Evolutionary conservation across 2,329 filamentous ascomycete genomes (phyloP).

Genomic region (Didymella exigua): DNA sequence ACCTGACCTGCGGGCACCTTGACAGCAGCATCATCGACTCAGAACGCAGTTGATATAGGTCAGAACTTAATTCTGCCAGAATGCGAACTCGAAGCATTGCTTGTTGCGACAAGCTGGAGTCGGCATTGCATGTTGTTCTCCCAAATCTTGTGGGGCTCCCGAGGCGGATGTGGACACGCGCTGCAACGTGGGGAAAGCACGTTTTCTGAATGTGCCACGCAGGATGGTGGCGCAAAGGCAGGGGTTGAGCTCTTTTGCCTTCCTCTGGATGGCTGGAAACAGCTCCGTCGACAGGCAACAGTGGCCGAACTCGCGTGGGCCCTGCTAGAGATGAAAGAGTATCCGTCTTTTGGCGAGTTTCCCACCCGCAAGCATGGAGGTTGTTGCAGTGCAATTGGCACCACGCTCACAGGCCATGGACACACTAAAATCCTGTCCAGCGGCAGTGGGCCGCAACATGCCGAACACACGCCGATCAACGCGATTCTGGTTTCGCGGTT

Average conservation of each 20-base stretch:
- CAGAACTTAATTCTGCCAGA: background rate
- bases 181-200: conserved; percentile 45
- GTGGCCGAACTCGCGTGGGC: conserved; percentile 12
- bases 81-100: conserved; percentile 21
- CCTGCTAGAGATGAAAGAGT: conserved; percentile 16
- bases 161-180: conserved; percentile 33
- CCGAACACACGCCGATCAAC: conserved; percentile 26
- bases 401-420: conserved; percentile 3
- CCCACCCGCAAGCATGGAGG: background rate
- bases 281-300: conserved; percentile 7
- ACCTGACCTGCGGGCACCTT: conserved; percentile 3
- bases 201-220: conserved; percentile 33
- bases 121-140: conserved; percentile 16
- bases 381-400: background rate
- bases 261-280: conserved; percentile 20
- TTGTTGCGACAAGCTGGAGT: conserved; percentile 30
- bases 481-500: conserved; percentile 17
- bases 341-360: conserved; percentile 1
- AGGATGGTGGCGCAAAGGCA: conserved; percentile 25
- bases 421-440: conserved; percentile 27
- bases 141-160: conserved; percentile 29
- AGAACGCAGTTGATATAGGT: background rate
- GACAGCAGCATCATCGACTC: conserved; percentile 3
- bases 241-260: conserved; percentile 10
- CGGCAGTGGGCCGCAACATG: conserved; percentile 26